These are phyloP conservation scores for Aschersonia sp. DNA, from an alignment of 2,329 filamentous ascomycete genomes.

Conservation along the genomic window DNA sequence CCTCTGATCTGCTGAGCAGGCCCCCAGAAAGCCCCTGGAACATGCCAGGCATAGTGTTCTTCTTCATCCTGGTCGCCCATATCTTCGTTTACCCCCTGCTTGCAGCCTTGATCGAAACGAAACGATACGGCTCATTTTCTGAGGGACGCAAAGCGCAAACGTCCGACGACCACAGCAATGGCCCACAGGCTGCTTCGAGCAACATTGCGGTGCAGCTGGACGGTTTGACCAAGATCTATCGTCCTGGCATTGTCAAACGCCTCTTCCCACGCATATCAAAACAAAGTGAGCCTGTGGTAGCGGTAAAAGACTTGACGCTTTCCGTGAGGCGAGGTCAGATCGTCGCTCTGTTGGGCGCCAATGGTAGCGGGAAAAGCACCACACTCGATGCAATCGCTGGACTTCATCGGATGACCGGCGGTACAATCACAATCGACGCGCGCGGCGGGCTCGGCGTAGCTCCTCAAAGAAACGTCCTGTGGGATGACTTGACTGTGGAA, in stretches of 20 bases:
- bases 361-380: constrained; percentile 82
- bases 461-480: constrained; percentile 88
- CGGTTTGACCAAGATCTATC: constrained; percentile 66
- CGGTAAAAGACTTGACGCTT: constrained; percentile 61
- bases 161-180: constrained; percentile 12
- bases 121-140: constrained; percentile 61
- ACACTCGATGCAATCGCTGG: constrained; percentile 82
- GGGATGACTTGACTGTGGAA: constrained; percentile 74
- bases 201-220: constrained; percentile 53
- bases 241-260: constrained; percentile 45
- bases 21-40: constrained; percentile 54
- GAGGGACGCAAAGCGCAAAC: constrained; percentile 39
- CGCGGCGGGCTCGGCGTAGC: constrained; percentile 73
- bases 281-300: constrained; percentile 50
- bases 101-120: constrained; percentile 59
- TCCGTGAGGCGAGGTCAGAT: constrained; percentile 67
- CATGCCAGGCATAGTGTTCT: constrained; percentile 61
- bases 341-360: constrained; percentile 73
- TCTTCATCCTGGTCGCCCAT: constrained; percentile 64
- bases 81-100: constrained; percentile 65
- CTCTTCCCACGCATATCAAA: constrained; percentile 25
- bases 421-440: constrained; percentile 63
- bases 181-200: constrained; percentile 6
- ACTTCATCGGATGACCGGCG: constrained; percentile 60
- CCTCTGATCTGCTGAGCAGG: constrained; percentile 44